Percentiles rank a stretch among this genome's conserved stretches.
Evolutionary conservation across 2,329 filamentous ascomycete genomes (phyloP).

Genomic region (Lojkania enalia): DNA sequence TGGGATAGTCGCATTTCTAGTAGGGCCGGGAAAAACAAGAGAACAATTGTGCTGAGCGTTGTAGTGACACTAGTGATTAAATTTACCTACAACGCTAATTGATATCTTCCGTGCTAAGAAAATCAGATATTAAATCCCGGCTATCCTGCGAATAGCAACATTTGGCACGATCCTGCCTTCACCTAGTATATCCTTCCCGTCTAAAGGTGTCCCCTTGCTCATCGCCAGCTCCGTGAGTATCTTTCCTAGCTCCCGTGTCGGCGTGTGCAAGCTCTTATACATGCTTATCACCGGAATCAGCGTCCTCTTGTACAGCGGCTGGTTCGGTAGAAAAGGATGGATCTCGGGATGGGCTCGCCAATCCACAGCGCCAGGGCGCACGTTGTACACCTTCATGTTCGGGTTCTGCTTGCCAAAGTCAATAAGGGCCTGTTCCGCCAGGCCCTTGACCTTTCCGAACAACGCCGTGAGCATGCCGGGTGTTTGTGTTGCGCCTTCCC

Average conservation of each 20-base stretch:
- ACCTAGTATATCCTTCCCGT: slow-evolving; percentile 43
- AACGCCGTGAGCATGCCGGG: slow-evolving; percentile 60
- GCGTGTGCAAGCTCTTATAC: slow-evolving; percentile 43
- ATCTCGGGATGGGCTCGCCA: slow-evolving; percentile 46
- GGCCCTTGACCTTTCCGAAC: slow-evolving; percentile 69
- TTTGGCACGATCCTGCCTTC: slow-evolving; percentile 48
- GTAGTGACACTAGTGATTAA: too few relatives aligned
- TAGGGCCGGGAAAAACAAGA: too few relatives aligned
- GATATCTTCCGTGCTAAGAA: too few relatives aligned
- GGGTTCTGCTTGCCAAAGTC: slow-evolving; percentile 52
- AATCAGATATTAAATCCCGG: slow-evolving; percentile 21
- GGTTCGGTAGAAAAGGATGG: slow-evolving; percentile 37
- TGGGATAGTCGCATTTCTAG: too few relatives aligned
- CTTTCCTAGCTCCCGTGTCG: slow-evolving; percentile 53
- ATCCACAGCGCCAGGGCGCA: slow-evolving; percentile 66
- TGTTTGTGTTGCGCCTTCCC: slow-evolving; percentile 61
- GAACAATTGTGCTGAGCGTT: too few relatives aligned
- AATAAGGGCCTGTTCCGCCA: slow-evolving; percentile 64
- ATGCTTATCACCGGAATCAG: slow-evolving; percentile 27
- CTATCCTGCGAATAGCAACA: slow-evolving; percentile 46
- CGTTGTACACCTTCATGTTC: slow-evolving; percentile 58
- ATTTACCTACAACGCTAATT: too few relatives aligned
- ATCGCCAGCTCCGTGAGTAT: slow-evolving; percentile 55
- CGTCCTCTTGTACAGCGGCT: slow-evolving; percentile 26
- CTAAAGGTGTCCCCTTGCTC: slow-evolving; percentile 49